phyloP scores from a whole-genome alignment of 2,329 filamentous ascomycete species.

The Talaromyces sp. region DNA sequence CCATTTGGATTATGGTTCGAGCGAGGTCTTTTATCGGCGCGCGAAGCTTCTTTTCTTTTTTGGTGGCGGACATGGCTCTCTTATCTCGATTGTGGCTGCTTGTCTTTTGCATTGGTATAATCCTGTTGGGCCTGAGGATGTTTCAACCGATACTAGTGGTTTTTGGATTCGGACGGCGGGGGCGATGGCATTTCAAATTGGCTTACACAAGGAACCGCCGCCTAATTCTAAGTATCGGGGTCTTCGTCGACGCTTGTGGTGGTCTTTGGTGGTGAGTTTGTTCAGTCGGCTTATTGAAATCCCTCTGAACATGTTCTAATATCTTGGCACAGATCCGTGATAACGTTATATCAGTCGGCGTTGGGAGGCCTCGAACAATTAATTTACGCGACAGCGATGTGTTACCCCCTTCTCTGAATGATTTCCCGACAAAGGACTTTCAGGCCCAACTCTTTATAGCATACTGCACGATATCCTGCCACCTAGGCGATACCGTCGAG shows the following conservation, averaged over 20 bases:
- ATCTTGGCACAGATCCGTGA: constrained; percentile 35
- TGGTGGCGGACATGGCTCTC: constrained; percentile 38
- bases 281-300: too few species aligned
- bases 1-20: constrained; percentile 34
- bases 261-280: constrained; percentile 44
- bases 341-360: constrained; percentile 45
- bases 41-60: constrained; percentile 40
- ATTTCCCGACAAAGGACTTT: constrained; percentile 36
- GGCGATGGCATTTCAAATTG: constrained; percentile 47
- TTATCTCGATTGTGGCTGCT: constrained; percentile 44
- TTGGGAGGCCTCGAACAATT: constrained; percentile 45
- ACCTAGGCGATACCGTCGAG: constrained; percentile 46
- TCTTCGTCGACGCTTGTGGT: constrained; percentile 48
- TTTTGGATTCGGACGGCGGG: constrained; percentile 48
- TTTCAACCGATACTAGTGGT: constrained; percentile 45
- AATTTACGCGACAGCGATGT: constrained; percentile 46
- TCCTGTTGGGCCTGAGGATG: constrained; percentile 44
- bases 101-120: constrained; percentile 49
- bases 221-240: constrained; percentile 36
- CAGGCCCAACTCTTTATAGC: constrained; percentile 39
- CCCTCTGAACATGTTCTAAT: not conserved
- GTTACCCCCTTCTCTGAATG: constrained; percentile 37
- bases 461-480: constrained; percentile 44
- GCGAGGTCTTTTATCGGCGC: constrained; percentile 35
- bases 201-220: constrained; percentile 45